Evolutionary conservation across 345 rosid species (phyloP).

Genomic region (Eutrema heterophyllum): DNA sequence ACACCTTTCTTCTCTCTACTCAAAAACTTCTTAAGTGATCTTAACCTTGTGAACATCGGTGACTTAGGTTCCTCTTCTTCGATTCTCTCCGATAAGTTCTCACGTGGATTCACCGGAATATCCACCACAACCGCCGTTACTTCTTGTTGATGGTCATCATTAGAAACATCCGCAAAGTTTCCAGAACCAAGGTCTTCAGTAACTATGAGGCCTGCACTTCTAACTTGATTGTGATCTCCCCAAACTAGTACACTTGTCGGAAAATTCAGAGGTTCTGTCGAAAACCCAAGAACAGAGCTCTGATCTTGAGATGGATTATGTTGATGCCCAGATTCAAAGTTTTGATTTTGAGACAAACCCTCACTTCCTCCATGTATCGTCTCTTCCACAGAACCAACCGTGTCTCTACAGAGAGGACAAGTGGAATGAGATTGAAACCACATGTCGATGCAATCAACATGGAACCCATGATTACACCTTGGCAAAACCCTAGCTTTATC

Average conservation of each 20-base stretch:
- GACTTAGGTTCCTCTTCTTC: conserved; percentile 75
- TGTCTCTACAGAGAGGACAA: conserved; percentile 80
- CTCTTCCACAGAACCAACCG: conserved; percentile 33
- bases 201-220: conserved; percentile 35
- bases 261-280: conserved; percentile 47
- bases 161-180: background rate
- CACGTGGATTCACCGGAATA: conserved; percentile 29
- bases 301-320: conserved; percentile 26
- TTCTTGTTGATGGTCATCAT: conserved; percentile 16
- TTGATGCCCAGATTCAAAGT: conserved; percentile 8
- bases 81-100: conserved; percentile 23
- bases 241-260: conserved; percentile 81
- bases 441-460: conserved; percentile 88
- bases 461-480: conserved; percentile 77
- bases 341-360: conserved; percentile 18
- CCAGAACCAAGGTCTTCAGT: conserved; percentile 31
- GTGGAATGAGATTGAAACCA: conserved; percentile 92
- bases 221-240: conserved; percentile 64
- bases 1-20: conserved; percentile 65
- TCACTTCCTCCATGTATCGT: conserved; percentile 5
- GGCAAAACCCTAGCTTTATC: conserved; percentile 75
- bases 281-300: conserved; percentile 32
- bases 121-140: conserved; percentile 11
- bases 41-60: conserved; percentile 55
- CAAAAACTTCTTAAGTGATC: conserved; percentile 71